Base-by-base conservation (phyloP, 768 basidiomycete genomes). In the Lentinula boryana region DNA sequence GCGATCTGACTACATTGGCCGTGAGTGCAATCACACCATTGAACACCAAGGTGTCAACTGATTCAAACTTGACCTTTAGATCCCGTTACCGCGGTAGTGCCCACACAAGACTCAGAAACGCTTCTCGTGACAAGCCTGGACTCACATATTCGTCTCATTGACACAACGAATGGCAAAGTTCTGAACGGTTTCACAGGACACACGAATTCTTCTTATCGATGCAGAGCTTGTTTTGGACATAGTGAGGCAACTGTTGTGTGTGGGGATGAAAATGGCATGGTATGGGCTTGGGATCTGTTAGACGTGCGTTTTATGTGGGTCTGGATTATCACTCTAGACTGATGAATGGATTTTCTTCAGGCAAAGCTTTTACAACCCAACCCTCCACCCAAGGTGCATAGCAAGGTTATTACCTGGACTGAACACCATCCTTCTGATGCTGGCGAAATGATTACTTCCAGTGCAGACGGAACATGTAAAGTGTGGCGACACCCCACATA, bases 251-350 rank as follows among this genome's bases (percentile, higher is more conserved):
- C 71, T 27, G 85, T 98, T 15, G 70, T 96, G 4, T 87, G 84
- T 62, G 97, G 97, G 8, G 97, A 98, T 69, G 97, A 98, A 72
- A 82, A 87, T 7, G 97, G 97, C 0, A 76, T 74, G 62, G 76
- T 99, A 2, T 97, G 93, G 93, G 85, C 85, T 44, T 99, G 95
- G 95, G 93, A 96, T 66, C 76, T 98, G 62, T 82, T 98, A 21
- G 90, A 93, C 70, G 95, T 95, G 72, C 68, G 71, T 67, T 56
- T 35, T 46, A 49, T 56, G 55, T 49, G 62, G 27, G 44, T 40
- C 36, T 57, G 36, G 53, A 49, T 49, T 35, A 48, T 62, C 49
- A 8, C 9, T 54, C 35, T 51, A 41, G 52, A 64, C 63, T 62
- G 57, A 43, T 27, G 48, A 46, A 51, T 27, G 48, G 48, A 51